phyloP scores from a whole-genome alignment of 768 basidiomycete species.

The Chalciporus sphaerocephalus region DNA sequence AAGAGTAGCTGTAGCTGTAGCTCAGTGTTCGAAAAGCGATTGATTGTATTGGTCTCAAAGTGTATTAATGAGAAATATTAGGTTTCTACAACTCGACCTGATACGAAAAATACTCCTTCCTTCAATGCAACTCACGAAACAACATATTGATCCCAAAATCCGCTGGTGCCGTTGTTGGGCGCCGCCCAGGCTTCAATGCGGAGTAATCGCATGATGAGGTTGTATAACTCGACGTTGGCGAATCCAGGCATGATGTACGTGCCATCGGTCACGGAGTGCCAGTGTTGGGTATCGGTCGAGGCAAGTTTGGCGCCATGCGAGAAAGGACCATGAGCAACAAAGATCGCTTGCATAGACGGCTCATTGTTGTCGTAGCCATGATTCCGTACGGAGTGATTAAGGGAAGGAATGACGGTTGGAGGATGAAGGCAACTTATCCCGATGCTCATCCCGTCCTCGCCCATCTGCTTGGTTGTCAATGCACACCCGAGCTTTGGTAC shows the following conservation, averaged over 20 bases:
- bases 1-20: slow-evolving; percentile 38
- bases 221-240: slow-evolving; percentile 81
- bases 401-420: not conserved
- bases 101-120: not conserved
- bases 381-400: slow-evolving; percentile 44
- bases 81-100: not conserved
- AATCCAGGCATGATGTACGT: slow-evolving; percentile 78
- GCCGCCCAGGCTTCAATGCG: slow-evolving; percentile 56
- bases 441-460: slow-evolving; percentile 60
- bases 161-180: slow-evolving; percentile 67
- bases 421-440: slow-evolving; percentile 51
- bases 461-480: slow-evolving; percentile 62
- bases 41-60: no score
- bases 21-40: not conserved
- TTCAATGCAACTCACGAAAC: slow-evolving; percentile 8
- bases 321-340: slow-evolving; percentile 91
- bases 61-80: slow-evolving; percentile 2
- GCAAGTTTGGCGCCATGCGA: slow-evolving; percentile 61
- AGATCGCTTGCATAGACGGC: slow-evolving; percentile 79
- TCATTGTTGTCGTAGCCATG: slow-evolving; percentile 88
- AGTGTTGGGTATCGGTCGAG: slow-evolving; percentile 24
- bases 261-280: slow-evolving; percentile 59
- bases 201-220: slow-evolving; percentile 71
- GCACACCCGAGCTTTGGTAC: slow-evolving; percentile 80
- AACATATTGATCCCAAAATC: slow-evolving; percentile 83